Base-by-base conservation (phyloP, 495 filamentous ascomycete species). In the Neurospora sp. region DNA sequence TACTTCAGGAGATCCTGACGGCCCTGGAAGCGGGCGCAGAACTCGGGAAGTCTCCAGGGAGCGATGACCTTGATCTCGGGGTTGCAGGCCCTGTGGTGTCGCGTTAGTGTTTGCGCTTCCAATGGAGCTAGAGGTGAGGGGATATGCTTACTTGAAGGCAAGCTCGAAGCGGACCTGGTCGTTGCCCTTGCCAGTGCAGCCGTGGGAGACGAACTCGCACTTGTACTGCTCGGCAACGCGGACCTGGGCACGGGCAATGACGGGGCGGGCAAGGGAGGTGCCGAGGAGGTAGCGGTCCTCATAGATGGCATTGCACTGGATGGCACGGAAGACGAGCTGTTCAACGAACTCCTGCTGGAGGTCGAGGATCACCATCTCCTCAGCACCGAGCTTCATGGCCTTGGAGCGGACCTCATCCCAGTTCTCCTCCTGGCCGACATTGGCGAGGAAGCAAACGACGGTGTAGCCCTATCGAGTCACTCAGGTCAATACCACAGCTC, bases 1-100 rank as follows among this genome's bases (percentile, higher is more conserved):
- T 94, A 98, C 81, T 93, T 90, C 75, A 98, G 92, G 44, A 98
- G 89, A 79, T 94, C 93, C 77, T 93, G 89, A 73, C 95, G 91
- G 77, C 95, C 94, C 76, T 87, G 86, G 85, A 94, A 96, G 69
- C 88, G 86, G 77, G 92, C 83, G 86, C 89, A 93, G 87, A 98
- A 97, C 78, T 90, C 87, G 68, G 92, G 90, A 69, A 92, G 84
- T 74, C 95, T 85, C 94, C 95, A 97, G 39, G 94, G 95, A 68
- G 93, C 93, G 80, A 97, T 93, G 82, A 96, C 87, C 83, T 94
- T 92, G 83, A 94, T 92, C 65, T 83, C 82, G 71, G 92, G 92
- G 81, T 94, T 86, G 74, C 90, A 83, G 72, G 92, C 91, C 78
- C 47, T 59, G 45, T 22, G 10, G 47, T 59, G 47, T 14, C 47